phyloP scores from a whole-genome alignment of 768 basidiomycete species.

The Rubroboletus pulcherrimus region DNA sequence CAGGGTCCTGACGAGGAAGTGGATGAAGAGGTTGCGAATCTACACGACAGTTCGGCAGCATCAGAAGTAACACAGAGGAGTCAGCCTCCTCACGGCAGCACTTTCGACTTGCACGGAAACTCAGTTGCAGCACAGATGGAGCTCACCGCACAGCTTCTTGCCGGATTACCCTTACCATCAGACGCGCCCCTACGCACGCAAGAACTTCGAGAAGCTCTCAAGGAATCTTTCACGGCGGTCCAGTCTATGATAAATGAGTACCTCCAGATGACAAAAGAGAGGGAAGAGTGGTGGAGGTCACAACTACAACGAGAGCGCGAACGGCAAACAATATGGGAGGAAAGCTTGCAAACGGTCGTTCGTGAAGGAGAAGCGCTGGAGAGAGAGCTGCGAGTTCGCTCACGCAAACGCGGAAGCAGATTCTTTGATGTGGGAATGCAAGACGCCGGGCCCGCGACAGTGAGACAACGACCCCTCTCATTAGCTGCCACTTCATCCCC shows the following conservation, averaged over 20 bases:
- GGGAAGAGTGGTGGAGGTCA: slow-evolving; percentile 78
- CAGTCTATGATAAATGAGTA: slow-evolving; percentile 65
- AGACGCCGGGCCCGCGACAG: slow-evolving; percentile 16
- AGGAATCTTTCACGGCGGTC: slow-evolving; percentile 54
- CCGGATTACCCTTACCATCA: slow-evolving; percentile 37
- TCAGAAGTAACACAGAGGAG: slow-evolving; percentile 36
- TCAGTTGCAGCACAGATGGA: slow-evolving; percentile 75
- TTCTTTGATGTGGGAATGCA: slow-evolving; percentile 41
- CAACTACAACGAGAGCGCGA: slow-evolving; percentile 62
- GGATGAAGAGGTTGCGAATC: slow-evolving; percentile 30
- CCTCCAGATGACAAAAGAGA: slow-evolving; percentile 60
- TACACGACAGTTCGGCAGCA: slow-evolving; percentile 45
- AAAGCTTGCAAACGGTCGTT: slow-evolving; percentile 82
- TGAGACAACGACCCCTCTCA: slow-evolving; percentile 23
- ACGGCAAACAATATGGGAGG: slow-evolving; percentile 79
- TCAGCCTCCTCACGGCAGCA: slow-evolving; percentile 53
- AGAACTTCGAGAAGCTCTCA: slow-evolving; percentile 49
- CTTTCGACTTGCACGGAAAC: slow-evolving; percentile 67
- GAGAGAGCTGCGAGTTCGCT: slow-evolving; percentile 63
- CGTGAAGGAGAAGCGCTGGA: slow-evolving; percentile 83
- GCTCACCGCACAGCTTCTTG: slow-evolving; percentile 62
- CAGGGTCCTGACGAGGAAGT: slow-evolving; percentile 29
- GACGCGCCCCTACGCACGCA: slow-evolving; percentile 26
- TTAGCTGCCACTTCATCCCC: slow-evolving; percentile 4
- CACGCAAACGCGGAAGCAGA: slow-evolving; percentile 55